Evolutionary conservation across 2,329 filamentous ascomycete genomes (phyloP).

Genomic region (Curvularia spicifera): DNA sequence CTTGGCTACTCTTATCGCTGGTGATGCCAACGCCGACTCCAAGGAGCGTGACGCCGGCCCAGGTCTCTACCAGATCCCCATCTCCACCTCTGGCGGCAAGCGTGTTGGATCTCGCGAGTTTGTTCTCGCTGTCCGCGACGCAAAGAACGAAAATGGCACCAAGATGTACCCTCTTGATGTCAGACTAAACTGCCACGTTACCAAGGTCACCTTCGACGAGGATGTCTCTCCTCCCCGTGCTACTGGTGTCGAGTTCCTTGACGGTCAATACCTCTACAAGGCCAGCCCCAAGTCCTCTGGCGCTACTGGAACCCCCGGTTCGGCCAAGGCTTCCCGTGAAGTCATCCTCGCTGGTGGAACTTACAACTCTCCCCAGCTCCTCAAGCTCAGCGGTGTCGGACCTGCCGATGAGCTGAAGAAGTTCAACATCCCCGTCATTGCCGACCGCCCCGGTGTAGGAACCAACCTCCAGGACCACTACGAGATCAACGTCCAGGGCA

Average conservation of each 20-base stretch:
- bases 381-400: conserved; percentile 70
- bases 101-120: conserved; percentile 65
- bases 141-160: conserved; percentile 57
- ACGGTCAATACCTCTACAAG: conserved; percentile 52
- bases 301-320: conserved; percentile 48
- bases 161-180: conserved; percentile 65
- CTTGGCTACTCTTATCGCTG: conserved; percentile 49
- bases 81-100: conserved; percentile 57
- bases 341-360: conserved; percentile 55
- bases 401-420: conserved; percentile 59
- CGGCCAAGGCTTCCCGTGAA: conserved; percentile 38
- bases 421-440: conserved; percentile 61
- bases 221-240: conserved; percentile 63
- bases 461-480: conserved; percentile 70
- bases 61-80: conserved; percentile 65
- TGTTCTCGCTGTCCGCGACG: conserved; percentile 59
- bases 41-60: conserved; percentile 54
- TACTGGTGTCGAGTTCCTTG: conserved; percentile 53
- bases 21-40: conserved; percentile 60
- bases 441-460: conserved; percentile 67
- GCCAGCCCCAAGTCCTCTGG: conserved; percentile 48
- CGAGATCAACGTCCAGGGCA: conserved; percentile 57
- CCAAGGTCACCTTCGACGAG: conserved; percentile 70
- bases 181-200: conserved; percentile 67
- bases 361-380: conserved; percentile 69